phyloP scores from a whole-genome alignment of 1,139 yeast species.

The Debaryomycetaceae sp. region DNA sequence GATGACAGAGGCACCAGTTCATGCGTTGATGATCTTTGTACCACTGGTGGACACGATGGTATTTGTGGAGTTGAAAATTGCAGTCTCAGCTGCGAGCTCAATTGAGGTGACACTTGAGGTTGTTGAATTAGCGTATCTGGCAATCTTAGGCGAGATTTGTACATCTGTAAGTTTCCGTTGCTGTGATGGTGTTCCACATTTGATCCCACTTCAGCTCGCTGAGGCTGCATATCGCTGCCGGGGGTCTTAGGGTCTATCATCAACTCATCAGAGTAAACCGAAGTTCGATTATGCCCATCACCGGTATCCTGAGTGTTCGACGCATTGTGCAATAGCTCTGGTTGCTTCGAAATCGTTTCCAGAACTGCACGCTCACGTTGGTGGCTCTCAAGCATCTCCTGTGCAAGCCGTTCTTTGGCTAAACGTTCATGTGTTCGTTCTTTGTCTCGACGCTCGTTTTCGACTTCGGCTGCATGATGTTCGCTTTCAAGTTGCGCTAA shows the following conservation, averaged over 20 bases:
- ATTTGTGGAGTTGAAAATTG: no score
- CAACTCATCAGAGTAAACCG: no score
- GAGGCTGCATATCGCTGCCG: no score
- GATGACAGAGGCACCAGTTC: no score
- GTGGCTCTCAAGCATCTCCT: conserved; percentile 4
- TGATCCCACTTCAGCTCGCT: background rate
- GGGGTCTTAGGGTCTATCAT: no score
- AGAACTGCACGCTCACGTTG: background rate
- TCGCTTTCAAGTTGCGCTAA: conserved; percentile 1
- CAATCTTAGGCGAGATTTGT: conserved; percentile 30
- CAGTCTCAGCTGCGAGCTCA: no score
- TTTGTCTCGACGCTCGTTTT: conserved; percentile 4
- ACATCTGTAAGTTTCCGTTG: conserved; percentile 25
- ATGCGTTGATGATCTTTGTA: no score
- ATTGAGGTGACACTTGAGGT: conserved; percentile 6
- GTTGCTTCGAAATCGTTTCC: no score
- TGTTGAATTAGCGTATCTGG: conserved; percentile 16
- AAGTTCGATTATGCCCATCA: no score
- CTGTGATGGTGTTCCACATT: conserved; percentile 18
- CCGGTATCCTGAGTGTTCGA: no score
- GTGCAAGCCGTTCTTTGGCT: conserved; percentile 5
- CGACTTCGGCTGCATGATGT: conserved; percentile 1
- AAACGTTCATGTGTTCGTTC: conserved; percentile 3
- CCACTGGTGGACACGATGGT: no score
- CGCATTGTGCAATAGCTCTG: no score